Percentiles rank a stretch among this genome's conserved stretches.
phyloP scores from a whole-genome alignment of 2,329 filamentous ascomycete genomes.

The Chrysosporium keratinophilum region DNA sequence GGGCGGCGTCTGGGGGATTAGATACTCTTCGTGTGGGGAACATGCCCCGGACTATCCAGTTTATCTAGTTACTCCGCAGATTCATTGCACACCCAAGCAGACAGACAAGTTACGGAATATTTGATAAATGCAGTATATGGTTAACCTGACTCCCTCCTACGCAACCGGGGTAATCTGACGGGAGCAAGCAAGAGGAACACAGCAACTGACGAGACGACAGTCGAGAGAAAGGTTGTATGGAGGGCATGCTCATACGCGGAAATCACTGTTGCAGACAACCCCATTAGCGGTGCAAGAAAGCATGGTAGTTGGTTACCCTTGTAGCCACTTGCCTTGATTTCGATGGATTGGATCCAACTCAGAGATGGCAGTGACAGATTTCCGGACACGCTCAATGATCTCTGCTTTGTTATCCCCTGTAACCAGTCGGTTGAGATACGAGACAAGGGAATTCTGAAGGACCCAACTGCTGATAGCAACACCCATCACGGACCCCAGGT shows the following conservation, averaged over 20 bases:
- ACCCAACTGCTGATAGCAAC: constrained; percentile 61
- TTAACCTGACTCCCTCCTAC: constrained; percentile 1
- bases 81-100: neutral
- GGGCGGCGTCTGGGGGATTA: neutral
- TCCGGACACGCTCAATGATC: constrained; percentile 41
- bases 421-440: constrained; percentile 51
- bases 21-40: neutral
- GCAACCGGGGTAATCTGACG: constrained; percentile 24
- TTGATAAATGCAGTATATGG: neutral
- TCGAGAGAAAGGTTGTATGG: constrained; percentile 31
- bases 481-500: constrained; percentile 62
- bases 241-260: constrained; percentile 30
- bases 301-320: neutral
- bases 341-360: constrained; percentile 38
- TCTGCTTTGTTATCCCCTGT: constrained; percentile 48
- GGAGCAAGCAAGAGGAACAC: constrained; percentile 27
- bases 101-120: too few relatives aligned
- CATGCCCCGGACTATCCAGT: neutral
- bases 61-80: neutral
- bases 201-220: constrained; percentile 27
- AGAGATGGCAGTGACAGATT: constrained; percentile 42
- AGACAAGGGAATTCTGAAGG: constrained; percentile 58
- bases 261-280: constrained; percentile 23
- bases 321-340: constrained; percentile 34
- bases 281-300: constrained; percentile 12